phyloP scores from a whole-genome alignment of 1,139 yeast species.

The Scheffersomyces insectosa region DNA sequence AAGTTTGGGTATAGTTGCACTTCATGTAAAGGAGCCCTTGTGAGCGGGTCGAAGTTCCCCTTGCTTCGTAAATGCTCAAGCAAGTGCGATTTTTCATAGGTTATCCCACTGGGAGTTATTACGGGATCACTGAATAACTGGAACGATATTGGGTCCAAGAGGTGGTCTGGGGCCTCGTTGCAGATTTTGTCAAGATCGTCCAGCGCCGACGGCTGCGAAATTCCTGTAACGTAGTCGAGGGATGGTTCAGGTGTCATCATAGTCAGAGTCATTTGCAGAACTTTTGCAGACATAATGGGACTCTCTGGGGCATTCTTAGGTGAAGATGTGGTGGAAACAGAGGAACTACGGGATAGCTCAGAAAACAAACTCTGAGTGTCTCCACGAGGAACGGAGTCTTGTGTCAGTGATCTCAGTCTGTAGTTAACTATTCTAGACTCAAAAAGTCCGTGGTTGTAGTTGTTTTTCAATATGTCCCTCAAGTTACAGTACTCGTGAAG shows the following conservation, averaged over 20 bases:
- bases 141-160: conserved; percentile 50
- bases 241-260: neutral
- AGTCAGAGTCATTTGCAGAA: too few species aligned
- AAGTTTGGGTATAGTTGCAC: conserved; percentile 45
- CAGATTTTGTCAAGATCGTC: conserved; percentile 10
- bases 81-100: conserved; percentile 45
- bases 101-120: conserved; percentile 49
- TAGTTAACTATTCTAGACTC: conserved; percentile 11
- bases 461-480: conserved; percentile 23
- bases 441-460: conserved; percentile 18
- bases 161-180: conserved; percentile 42
- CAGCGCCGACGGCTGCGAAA: neutral
- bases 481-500: conserved; percentile 20
- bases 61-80: conserved; percentile 36
- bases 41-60: conserved; percentile 40
- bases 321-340: neutral
- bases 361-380: neutral
- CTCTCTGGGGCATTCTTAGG: neutral
- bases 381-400: neutral
- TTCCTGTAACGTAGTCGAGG: neutral
- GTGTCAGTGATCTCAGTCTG: conserved; percentile 2
- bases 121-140: conserved; percentile 49
- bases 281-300: neutral
- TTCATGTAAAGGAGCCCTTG: conserved; percentile 37
- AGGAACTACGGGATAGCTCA: neutral